phyloP scores from a whole-genome alignment of 116 monocot genomes.

The Trichopus zeylanicus region DNA sequence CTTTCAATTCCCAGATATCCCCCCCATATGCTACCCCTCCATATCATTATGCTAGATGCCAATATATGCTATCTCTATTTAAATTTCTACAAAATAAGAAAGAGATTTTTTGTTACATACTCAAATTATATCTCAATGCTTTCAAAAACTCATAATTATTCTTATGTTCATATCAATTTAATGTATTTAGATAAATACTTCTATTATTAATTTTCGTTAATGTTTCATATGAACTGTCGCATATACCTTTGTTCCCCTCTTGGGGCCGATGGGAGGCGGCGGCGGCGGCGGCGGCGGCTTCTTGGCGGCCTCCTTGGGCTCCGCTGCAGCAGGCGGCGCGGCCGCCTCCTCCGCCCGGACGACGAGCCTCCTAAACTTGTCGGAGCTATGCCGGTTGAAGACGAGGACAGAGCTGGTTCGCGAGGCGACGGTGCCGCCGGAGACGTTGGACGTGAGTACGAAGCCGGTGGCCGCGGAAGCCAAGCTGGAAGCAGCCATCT shows the following conservation, averaged over 20 bases:
- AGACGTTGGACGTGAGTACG: constrained; percentile 25
- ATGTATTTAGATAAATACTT: no score
- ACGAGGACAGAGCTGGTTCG: constrained; percentile 9
- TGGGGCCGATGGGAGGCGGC: constrained; percentile 65
- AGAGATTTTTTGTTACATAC: no score
- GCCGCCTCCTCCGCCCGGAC: constrained; percentile 45
- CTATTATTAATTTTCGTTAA: no score
- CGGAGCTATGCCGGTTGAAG: constrained; percentile 15
- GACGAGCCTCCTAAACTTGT: constrained; percentile 16
- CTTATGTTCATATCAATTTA: background rate
- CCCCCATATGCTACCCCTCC: no score
- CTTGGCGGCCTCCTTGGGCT: background rate
- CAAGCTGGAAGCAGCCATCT: constrained; percentile 58
- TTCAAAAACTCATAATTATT: no score
- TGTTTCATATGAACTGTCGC: background rate
- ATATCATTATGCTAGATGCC: no score
- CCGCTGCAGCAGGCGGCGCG: constrained; percentile 12
- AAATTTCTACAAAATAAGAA: no score
- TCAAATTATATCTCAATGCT: no score
- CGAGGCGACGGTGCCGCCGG: constrained; percentile 4
- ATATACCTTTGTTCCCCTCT: constrained; percentile 70
- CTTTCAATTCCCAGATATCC: no score
- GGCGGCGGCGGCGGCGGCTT: constrained; percentile 20
- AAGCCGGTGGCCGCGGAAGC: constrained; percentile 60
- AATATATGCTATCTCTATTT: no score